These are phyloP conservation scores for Plasmodium inui DNA, from an alignment of 169 alveolate genomes.

Conservation along the genomic window DNA sequence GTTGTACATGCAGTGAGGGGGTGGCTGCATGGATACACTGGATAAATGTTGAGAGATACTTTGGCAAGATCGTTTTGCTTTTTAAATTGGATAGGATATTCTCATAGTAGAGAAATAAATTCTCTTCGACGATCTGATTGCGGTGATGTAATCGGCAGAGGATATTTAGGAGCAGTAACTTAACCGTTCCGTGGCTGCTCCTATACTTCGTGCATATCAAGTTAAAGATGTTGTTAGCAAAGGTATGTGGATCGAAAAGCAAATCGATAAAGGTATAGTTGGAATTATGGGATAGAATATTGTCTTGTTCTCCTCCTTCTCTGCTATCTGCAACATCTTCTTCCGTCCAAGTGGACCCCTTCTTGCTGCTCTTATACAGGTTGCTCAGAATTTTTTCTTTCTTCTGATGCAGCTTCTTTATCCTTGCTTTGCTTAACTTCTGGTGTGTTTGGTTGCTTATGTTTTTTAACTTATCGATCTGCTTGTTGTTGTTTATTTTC, in stretches of 20 bases:
- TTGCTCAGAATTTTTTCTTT: constrained; percentile 35
- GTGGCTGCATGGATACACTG: constrained; percentile 46
- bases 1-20: background rate
- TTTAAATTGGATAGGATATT: background rate
- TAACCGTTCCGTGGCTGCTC: constrained; percentile 6
- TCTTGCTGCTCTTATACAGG: constrained; percentile 7
- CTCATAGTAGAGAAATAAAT: constrained; percentile 42
- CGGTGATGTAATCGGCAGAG: constrained; percentile 37
- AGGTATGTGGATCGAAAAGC: constrained; percentile 23
- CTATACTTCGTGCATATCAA: constrained; percentile 27
- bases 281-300: background rate
- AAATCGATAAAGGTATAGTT: constrained; percentile 36
- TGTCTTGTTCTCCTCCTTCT: background rate
- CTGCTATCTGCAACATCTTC: background rate
- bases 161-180: constrained; percentile 26
- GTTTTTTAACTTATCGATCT: constrained; percentile 8
- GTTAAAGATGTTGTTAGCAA: constrained; percentile 28
- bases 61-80: constrained; percentile 17
- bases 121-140: constrained; percentile 47
- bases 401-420: constrained; percentile 21
- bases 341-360: background rate
- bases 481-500: constrained; percentile 16
- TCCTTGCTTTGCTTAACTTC: constrained; percentile 28
- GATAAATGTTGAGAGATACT: constrained; percentile 20
- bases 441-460: constrained; percentile 59